Evolutionary conservation across 306 rosid species (phyloP).

Genomic region (Comarum palustre): DNA sequence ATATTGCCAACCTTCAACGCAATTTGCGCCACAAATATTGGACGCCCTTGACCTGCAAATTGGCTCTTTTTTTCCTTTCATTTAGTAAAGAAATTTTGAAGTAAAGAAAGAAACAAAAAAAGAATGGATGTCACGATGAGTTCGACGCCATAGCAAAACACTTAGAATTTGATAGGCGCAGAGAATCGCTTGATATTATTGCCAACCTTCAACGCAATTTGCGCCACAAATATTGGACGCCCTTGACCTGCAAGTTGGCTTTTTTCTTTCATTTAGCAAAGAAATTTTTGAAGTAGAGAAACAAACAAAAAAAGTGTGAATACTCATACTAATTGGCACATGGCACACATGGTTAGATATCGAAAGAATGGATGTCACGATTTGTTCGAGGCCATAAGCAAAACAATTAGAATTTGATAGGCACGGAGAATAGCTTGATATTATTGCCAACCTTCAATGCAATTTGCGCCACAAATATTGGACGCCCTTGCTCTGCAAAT

Average conservation of each 20-base stretch:
- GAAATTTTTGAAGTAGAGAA: not conserved
- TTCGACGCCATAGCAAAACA: too few species aligned
- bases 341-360: not conserved
- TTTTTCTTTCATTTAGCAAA: too few species aligned
- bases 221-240: too few species aligned
- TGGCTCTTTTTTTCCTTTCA: not conserved
- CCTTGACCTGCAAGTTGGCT: too few species aligned
- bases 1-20: constrained; percentile 6
- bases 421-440: not conserved
- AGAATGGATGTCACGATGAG: too few species aligned
- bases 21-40: not conserved
- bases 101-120: not conserved
- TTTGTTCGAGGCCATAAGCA: constrained; percentile 6
- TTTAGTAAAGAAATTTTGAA: not conserved
- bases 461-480: not conserved
- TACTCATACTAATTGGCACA: not conserved
- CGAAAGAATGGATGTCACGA: not conserved
- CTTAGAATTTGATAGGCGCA: too few species aligned
- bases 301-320: not conserved
- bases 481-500: not conserved
- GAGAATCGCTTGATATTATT: too few species aligned
- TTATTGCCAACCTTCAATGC: constrained; percentile 12
- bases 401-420: not conserved
- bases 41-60: not conserved
- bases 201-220: too few species aligned